Evolutionary conservation across 768 basidiomycete species (phyloP).

Genomic region (Wakefieldia striispora): DNA sequence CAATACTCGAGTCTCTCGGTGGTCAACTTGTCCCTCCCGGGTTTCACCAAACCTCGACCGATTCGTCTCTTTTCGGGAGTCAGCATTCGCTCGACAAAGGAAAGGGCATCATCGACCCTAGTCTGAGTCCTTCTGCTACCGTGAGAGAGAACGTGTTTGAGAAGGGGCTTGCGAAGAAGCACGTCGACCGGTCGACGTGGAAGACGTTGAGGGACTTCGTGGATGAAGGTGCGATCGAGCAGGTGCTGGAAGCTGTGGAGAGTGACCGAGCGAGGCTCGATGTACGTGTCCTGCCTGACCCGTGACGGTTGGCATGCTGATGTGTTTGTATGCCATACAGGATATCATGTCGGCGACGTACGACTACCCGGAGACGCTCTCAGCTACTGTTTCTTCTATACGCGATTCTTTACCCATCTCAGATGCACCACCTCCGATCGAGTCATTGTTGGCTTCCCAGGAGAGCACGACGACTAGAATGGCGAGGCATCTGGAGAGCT

Average conservation of each 20-base stretch:
- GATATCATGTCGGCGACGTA: conserved; percentile 60
- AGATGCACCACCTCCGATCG: conserved; percentile 37
- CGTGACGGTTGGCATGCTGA: background rate
- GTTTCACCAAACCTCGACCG: conserved; percentile 65
- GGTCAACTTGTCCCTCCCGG: conserved; percentile 73
- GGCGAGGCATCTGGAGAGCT: conserved; percentile 71
- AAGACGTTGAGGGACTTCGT: conserved; percentile 86
- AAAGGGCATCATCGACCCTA: conserved; percentile 39
- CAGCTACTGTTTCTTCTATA: conserved; percentile 53
- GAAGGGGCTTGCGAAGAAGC: conserved; percentile 15
- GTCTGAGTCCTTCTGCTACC: conserved; percentile 30
- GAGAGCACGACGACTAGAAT: too few species aligned
- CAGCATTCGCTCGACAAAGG: conserved; percentile 54
- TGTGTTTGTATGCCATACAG: conserved; percentile 33
- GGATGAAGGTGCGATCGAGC: conserved; percentile 79
- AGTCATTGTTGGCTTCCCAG: too few species aligned
- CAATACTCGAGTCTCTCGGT: conserved; percentile 69
- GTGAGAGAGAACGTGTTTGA: conserved; percentile 25
- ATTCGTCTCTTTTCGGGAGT: conserved; percentile 78
- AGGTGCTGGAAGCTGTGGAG: conserved; percentile 71
- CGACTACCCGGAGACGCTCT: conserved; percentile 65
- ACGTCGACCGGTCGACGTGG: conserved; percentile 58
- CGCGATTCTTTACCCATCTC: conserved; percentile 47
- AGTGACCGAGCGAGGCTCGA: conserved; percentile 65
- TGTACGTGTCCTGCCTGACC: conserved; percentile 33